Conservation (phyloP, 192 early-diverging fungal species). For the Dissophora ornata region DNA sequence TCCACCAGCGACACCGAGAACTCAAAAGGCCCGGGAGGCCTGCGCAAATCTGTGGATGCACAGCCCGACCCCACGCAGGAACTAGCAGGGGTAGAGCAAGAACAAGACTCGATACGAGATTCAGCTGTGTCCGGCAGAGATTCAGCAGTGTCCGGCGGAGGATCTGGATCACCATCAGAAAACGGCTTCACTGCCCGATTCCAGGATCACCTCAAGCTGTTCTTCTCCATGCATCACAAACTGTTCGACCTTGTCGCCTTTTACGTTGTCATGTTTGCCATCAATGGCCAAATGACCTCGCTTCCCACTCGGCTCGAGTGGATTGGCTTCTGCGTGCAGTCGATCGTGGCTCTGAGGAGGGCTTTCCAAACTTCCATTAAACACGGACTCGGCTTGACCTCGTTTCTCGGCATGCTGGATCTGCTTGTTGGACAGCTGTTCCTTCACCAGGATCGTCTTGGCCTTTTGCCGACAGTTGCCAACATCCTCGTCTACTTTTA, state of each 20-base stretch:
- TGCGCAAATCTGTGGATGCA: not conserved
- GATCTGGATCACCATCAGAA: slow-evolving; percentile 9
- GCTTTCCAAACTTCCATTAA: slow-evolving; percentile 53
- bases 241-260: slow-evolving; percentile 51
- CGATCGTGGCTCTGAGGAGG: slow-evolving; percentile 38
- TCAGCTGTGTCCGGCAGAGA: not conserved
- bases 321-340: slow-evolving; percentile 53
- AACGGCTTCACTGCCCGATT: slow-evolving; percentile 11
- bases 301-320: slow-evolving; percentile 53
- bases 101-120: too few species aligned
- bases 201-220: slow-evolving; percentile 46
- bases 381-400: slow-evolving; percentile 46
- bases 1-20: not conserved
- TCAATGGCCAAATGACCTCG: slow-evolving; percentile 53
- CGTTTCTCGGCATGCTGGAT: slow-evolving; percentile 53
- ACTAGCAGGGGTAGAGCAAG: not conserved
- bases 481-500: slow-evolving; percentile 55
- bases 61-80: not conserved
- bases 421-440: slow-evolving; percentile 50
- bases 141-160: not conserved
- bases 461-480: slow-evolving; percentile 50
- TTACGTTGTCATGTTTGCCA: slow-evolving; percentile 56
- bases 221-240: slow-evolving; percentile 54
- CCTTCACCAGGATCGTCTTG: slow-evolving; percentile 46
- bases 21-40: not conserved